These are phyloP conservation scores for Dipodascus albidus DNA, from an alignment of 805 yeast species.

Conservation along the genomic window DNA sequence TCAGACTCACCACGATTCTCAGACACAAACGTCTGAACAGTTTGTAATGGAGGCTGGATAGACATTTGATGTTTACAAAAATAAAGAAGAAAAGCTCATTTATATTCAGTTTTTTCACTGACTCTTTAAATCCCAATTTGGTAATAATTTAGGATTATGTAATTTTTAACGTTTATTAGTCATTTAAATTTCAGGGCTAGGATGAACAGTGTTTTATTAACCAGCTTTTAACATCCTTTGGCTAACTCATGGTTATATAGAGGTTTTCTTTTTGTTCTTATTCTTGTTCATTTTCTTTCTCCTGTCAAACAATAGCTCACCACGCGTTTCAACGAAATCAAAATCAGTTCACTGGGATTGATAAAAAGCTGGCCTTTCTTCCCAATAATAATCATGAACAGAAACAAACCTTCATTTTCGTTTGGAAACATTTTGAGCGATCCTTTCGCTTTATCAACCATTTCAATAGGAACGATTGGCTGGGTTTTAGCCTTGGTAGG, in stretches of 20 bases:
- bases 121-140: not conserved
- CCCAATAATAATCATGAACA: not conserved
- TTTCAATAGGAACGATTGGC: conserved; percentile 58
- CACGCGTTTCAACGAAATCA: no score
- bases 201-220: not conserved
- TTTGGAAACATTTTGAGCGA: conserved; percentile 49
- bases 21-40: not conserved
- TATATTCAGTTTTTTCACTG: no score
- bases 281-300: not conserved
- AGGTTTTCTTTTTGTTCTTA: not conserved
- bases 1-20: not conserved
- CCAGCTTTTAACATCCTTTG: not conserved
- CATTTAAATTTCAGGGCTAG: not conserved
- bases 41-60: not conserved
- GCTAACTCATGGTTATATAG: no score
- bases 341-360: not conserved
- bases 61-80: not conserved
- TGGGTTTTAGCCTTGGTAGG: conserved; percentile 91
- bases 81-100: no score
- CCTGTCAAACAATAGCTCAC: not conserved
- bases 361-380: not conserved
- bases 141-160: not conserved
- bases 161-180: no score
- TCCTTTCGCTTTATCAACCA: conserved; percentile 79
- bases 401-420: not conserved